Conservation (phyloP, 768 basidiomycete genomes). For the Arthromyces matolae region DNA sequence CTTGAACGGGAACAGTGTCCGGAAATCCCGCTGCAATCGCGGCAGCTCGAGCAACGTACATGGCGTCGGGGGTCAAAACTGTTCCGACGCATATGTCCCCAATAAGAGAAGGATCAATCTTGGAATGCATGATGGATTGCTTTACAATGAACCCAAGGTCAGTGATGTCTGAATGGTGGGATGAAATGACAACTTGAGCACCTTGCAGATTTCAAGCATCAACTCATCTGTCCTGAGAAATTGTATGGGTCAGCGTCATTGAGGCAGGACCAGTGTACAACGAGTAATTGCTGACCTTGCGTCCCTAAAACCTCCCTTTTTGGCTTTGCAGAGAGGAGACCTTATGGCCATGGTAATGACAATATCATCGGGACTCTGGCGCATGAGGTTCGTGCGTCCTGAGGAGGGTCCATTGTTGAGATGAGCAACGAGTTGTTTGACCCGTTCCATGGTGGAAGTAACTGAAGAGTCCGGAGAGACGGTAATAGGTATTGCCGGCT, state of each 20-base stretch:
- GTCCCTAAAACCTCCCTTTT: conserved; percentile 74
- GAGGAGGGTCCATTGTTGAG: conserved; percentile 36
- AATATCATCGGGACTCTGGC: conserved; percentile 68
- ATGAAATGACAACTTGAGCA: conserved; percentile 19
- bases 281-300: conserved; percentile 42
- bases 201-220: conserved; percentile 79
- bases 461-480: background rate
- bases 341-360: conserved; percentile 81
- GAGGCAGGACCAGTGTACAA: no score
- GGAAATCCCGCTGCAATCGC: conserved; percentile 81
- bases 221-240: conserved; percentile 66
- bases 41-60: conserved; percentile 70
- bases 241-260: background rate
- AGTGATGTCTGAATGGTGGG: conserved; percentile 1
- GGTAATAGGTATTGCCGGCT: no score
- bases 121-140: conserved; percentile 56
- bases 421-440: conserved; percentile 64
- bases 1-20: conserved; percentile 69
- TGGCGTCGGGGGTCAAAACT: conserved; percentile 59
- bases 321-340: conserved; percentile 72
- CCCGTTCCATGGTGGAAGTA: conserved; percentile 48
- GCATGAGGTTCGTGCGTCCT: conserved; percentile 50
- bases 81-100: conserved; percentile 82
- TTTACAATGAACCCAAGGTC: conserved; percentile 26
- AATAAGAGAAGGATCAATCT: conserved; percentile 60